phyloP scores from a whole-genome alignment of 495 filamentous ascomycete genomes.

The Podospora sp. region DNA sequence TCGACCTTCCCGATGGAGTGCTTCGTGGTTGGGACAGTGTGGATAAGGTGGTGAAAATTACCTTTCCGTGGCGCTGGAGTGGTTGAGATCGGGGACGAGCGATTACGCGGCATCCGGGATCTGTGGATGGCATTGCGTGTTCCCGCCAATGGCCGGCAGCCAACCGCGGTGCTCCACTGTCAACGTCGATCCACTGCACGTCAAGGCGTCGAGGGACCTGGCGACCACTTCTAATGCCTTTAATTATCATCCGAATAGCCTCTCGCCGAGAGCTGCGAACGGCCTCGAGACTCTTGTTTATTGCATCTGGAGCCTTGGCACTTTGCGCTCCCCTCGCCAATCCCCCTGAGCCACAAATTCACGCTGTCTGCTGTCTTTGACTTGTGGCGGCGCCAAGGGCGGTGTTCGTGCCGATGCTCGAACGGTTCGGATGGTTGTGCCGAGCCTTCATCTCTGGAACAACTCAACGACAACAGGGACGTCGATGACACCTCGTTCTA shows the following conservation, averaged over 20 bases:
- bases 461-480: not conserved
- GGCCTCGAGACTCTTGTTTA: not conserved
- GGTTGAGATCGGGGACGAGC: slow-evolving; percentile 2
- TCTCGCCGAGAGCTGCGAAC: not conserved
- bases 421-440: not conserved
- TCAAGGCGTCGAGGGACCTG: not conserved
- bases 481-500: not conserved
- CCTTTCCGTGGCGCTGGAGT: slow-evolving; percentile 6
- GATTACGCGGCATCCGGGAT: slow-evolving; percentile 30
- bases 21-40: not conserved
- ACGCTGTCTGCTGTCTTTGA: not conserved
- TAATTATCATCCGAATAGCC: slow-evolving; percentile 17
- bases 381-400: not conserved
- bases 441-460: not conserved
- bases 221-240: slow-evolving; percentile 3
- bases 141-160: slow-evolving; percentile 15
- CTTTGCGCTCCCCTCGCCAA: not conserved
- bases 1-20: slow-evolving; percentile 5
- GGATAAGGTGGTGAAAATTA: not conserved
- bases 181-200: slow-evolving; percentile 11
- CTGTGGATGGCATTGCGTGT: slow-evolving; percentile 7
- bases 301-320: not conserved
- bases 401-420: not conserved
- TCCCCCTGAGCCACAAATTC: not conserved
- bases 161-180: slow-evolving; percentile 3